Conservation (phyloP, 768 basidiomycete genomes). For the Rhodosporidiobolus sp. region DNA sequence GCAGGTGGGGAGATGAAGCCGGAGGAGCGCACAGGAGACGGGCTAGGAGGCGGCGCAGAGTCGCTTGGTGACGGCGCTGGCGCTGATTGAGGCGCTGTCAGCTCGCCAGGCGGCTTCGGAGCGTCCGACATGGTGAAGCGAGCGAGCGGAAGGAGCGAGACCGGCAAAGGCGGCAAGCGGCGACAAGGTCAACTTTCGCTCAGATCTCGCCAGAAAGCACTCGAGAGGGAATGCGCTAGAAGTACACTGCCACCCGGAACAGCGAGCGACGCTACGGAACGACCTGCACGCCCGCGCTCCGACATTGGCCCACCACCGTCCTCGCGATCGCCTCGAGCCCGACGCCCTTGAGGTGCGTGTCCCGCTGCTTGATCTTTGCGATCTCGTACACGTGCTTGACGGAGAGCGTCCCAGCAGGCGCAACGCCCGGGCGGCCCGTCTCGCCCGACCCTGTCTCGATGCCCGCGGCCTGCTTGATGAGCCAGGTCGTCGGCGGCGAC, state of each 20-base stretch:
- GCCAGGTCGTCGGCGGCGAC: slow-evolving; percentile 79
- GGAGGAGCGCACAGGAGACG: not conserved
- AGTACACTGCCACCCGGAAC: not conserved
- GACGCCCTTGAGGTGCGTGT: slow-evolving; percentile 75
- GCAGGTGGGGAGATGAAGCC: not conserved
- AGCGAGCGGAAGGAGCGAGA: not conserved
- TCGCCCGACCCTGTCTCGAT: slow-evolving; percentile 85
- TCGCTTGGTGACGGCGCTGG: not conserved
- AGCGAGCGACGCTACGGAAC: slow-evolving; percentile 63
- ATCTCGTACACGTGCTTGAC: slow-evolving; percentile 99
- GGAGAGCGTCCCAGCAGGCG: slow-evolving; percentile 66
- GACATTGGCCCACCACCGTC: slow-evolving; percentile 82
- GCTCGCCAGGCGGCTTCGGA: not conserved
- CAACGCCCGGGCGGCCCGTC: slow-evolving; percentile 53
- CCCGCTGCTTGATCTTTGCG: slow-evolving; percentile 89
- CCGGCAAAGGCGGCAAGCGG: not conserved
- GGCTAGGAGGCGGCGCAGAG: slow-evolving; percentile 22
- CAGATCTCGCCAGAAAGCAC: not conserved
- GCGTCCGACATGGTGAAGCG: not conserved
- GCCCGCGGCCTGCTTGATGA: slow-evolving; percentile 84
- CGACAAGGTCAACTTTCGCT: not conserved
- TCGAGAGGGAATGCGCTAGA: not conserved
- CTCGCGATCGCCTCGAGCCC: slow-evolving; percentile 81
- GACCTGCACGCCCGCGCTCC: slow-evolving; percentile 82
- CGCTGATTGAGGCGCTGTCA: not conserved